phyloP scores from a whole-genome alignment of 2,329 filamentous ascomycete genomes.

The Beauveria pseudobassiana region DNA sequence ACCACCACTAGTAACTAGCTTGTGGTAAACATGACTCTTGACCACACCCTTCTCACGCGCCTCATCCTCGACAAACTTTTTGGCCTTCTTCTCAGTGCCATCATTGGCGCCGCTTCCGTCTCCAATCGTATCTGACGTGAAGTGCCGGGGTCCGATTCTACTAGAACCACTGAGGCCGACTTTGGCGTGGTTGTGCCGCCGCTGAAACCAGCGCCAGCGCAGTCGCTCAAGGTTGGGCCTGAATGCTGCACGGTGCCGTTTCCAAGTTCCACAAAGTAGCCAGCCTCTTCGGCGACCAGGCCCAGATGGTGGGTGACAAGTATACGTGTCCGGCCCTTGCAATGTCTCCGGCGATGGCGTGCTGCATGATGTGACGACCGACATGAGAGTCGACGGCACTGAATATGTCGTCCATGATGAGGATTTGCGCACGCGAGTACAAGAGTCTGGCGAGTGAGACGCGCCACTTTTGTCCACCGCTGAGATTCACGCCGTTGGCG shows the following conservation, averaged over 20 bases:
- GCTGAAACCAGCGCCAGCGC: slow-evolving; percentile 48
- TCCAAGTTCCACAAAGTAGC: slow-evolving; percentile 65
- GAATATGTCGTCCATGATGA: slow-evolving; percentile 79
- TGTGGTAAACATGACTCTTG: slow-evolving; percentile 56
- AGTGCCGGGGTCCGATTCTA: no score
- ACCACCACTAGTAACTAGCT: slow-evolving; percentile 62
- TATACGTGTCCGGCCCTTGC: slow-evolving; percentile 63
- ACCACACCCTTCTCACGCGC: slow-evolving; percentile 61
- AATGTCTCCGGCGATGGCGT: slow-evolving; percentile 67
- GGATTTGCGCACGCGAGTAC: slow-evolving; percentile 68
- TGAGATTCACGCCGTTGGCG: slow-evolving; percentile 76
- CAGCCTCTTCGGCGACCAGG: slow-evolving; percentile 61
- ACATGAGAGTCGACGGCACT: slow-evolving; percentile 77
- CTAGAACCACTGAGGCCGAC: not conserved
- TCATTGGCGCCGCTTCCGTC: not conserved
- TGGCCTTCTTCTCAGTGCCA: slow-evolving; percentile 35
- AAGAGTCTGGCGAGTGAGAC: slow-evolving; percentile 72
- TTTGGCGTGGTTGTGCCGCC: slow-evolving; percentile 39
- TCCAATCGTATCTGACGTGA: not conserved
- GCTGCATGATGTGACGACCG: slow-evolving; percentile 69
- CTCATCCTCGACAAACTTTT: slow-evolving; percentile 73
- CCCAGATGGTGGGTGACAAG: slow-evolving; percentile 75
- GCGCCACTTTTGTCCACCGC: slow-evolving; percentile 77
- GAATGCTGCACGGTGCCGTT: slow-evolving; percentile 58
- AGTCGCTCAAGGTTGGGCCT: slow-evolving; percentile 53